phyloP scores from a whole-genome alignment of 2,329 filamentous ascomycete genomes.

The Penicillium sp. region DNA sequence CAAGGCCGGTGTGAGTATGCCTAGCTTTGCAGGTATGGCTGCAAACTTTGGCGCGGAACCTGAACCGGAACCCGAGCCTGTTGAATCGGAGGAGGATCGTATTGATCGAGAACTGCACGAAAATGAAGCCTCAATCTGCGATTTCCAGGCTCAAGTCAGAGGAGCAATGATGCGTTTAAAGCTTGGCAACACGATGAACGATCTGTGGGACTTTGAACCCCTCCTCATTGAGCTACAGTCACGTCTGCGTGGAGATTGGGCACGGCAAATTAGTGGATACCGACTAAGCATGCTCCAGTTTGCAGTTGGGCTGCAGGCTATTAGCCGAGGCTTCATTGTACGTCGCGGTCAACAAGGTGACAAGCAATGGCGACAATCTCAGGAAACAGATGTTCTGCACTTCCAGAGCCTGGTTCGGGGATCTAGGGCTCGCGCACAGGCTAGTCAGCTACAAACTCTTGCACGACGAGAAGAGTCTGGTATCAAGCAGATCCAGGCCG shows the following conservation, averaged over 20 bases:
- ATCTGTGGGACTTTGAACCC: constrained; percentile 82
- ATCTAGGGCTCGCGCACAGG: constrained; percentile 43
- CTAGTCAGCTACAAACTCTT: constrained; percentile 42
- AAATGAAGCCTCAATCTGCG: constrained; percentile 67
- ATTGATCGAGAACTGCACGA: constrained; percentile 78
- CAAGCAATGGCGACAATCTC: constrained; percentile 69
- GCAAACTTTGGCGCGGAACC: constrained; percentile 89
- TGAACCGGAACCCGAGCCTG: constrained; percentile 66
- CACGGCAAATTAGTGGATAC: constrained; percentile 78
- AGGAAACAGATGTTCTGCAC: constrained; percentile 69
- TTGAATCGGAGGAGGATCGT: constrained; percentile 86
- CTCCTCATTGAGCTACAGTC: constrained; percentile 79
- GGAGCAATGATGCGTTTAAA: constrained; percentile 75
- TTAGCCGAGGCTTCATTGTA: constrained; percentile 71
- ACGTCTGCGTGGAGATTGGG: constrained; percentile 81
- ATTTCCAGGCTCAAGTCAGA: constrained; percentile 82
- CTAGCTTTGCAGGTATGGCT: constrained; percentile 95
- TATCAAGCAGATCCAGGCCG: constrained; percentile 54
- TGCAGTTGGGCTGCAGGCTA: constrained; percentile 75
- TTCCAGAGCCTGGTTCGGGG: constrained; percentile 78
- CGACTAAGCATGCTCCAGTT: constrained; percentile 79
- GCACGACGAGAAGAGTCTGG: constrained; percentile 43
- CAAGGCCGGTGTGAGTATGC: constrained; percentile 92
- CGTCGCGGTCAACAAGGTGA: constrained; percentile 62
- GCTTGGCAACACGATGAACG: constrained; percentile 80